A percentile compares a stretch with the other conserved stretches of the same genome.
These are phyloP conservation scores for Musa schizocarpa DNA, from an alignment of 176 grass and related monocot species.

Conservation along the genomic window DNA sequence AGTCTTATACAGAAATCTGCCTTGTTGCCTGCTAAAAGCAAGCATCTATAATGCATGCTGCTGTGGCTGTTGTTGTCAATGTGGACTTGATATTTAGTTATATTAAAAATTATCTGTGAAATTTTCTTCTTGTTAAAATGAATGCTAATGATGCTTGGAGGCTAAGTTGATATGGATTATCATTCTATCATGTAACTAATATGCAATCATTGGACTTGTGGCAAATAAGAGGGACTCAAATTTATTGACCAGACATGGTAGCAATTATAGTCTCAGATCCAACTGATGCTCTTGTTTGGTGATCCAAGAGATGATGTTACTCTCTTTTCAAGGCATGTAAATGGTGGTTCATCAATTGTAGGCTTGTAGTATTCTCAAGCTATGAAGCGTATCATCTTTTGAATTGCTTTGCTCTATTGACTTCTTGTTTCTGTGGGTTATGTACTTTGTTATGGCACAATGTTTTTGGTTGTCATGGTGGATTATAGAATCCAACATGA, in stretches of 20 bases:
- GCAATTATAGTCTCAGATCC: too few species aligned
- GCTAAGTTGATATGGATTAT: background rate
- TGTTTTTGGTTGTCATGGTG: too few species aligned
- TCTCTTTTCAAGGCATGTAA: too few species aligned
- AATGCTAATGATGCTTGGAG: background rate
- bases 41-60: background rate
- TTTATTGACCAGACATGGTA: background rate
- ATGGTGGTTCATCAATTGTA: too few species aligned
- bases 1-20: background rate
- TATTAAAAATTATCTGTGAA: background rate
- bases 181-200: background rate
- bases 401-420: too few species aligned
- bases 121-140: background rate
- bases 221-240: background rate
- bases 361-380: too few species aligned
- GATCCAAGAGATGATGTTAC: too few species aligned
- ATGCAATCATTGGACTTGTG: background rate
- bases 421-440: too few species aligned
- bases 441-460: too few species aligned
- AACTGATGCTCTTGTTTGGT: too few species aligned
- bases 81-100: background rate
- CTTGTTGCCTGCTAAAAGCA: background rate
- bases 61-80: background rate
- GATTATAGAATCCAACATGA: too few species aligned
- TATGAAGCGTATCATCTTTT: too few species aligned